phyloP scores from a whole-genome alignment of 805 yeast genomes.

The Pichia ethanolica region DNA sequence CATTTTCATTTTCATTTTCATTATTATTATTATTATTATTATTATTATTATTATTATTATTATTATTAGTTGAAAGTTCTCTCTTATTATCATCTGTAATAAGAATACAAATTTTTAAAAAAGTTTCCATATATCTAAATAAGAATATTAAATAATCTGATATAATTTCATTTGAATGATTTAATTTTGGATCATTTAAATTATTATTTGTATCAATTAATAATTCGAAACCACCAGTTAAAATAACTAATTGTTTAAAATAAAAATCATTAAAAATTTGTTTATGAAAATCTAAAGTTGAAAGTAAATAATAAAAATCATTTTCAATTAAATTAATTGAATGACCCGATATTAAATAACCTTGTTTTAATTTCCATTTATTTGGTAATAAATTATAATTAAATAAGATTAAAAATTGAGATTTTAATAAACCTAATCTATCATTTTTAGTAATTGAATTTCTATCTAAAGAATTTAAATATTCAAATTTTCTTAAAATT shows the following conservation, averaged over 20 bases:
- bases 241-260: slow-evolving; percentile 30
- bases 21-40: neutral
- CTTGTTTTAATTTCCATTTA: slow-evolving; percentile 29
- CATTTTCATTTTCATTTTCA: no score
- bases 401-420: slow-evolving; percentile 26
- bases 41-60: neutral
- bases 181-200: slow-evolving; percentile 18
- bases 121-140: slow-evolving; percentile 32
- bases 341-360: slow-evolving; percentile 25
- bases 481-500: slow-evolving; percentile 22
- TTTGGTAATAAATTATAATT: slow-evolving; percentile 36
- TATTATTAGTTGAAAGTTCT: neutral
- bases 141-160: slow-evolving; percentile 32
- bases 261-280: slow-evolving; percentile 29
- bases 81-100: slow-evolving; percentile 19
- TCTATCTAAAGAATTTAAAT: slow-evolving; percentile 20
- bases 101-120: slow-evolving; percentile 21
- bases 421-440: slow-evolving; percentile 24
- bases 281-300: slow-evolving; percentile 25
- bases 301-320: slow-evolving; percentile 25
- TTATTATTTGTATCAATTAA: slow-evolving; percentile 20
- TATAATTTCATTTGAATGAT: slow-evolving; percentile 19
- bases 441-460: slow-evolving; percentile 28
- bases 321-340: slow-evolving; percentile 24
- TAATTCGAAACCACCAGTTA: slow-evolving; percentile 33